Evolutionary conservation across 225 moss, liverwort and hornwort species (phyloP).

Genomic region (Sphagnum contortum): DNA sequence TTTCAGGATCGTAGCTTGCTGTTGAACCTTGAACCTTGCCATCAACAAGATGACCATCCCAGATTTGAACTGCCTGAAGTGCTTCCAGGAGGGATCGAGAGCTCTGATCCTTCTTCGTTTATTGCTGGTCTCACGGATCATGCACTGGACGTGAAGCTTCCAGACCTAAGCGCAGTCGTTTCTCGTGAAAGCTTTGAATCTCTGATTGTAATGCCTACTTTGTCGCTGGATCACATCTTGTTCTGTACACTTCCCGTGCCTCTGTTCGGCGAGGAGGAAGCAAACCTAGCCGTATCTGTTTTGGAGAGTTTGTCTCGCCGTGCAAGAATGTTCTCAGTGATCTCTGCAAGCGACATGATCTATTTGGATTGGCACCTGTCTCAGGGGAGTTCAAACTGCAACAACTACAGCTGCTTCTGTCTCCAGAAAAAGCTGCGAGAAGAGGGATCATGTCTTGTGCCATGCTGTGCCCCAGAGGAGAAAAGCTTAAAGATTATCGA

Average conservation of each 20-base stretch:
- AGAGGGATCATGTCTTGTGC: conserved; percentile 12
- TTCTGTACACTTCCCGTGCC: conserved; percentile 33
- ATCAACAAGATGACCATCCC: conserved; percentile 1
- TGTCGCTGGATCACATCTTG: conserved; percentile 29
- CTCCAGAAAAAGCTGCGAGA: conserved; percentile 24
- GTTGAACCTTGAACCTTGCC: background rate
- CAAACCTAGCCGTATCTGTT: conserved; percentile 13
- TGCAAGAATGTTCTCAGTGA: conserved; percentile 10
- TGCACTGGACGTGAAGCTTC: conserved; percentile 14
- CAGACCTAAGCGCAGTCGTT: conserved; percentile 12
- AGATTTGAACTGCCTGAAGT: conserved; percentile 31
- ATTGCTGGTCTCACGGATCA: conserved; percentile 15
- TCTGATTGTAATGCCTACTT: conserved; percentile 27
- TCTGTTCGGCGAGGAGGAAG: conserved; percentile 13
- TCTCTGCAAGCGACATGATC: conserved; percentile 37
- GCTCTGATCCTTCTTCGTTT: conserved; percentile 15
- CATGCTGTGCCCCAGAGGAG: conserved; percentile 7
- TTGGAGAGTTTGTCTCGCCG: conserved; percentile 11
- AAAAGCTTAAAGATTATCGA: conserved; percentile 5
- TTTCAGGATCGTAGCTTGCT: too few relatives aligned
- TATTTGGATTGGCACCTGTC: conserved; percentile 57
- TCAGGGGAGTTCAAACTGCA: conserved; percentile 34
- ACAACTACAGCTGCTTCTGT: conserved; percentile 35
- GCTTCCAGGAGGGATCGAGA: conserved; percentile 8
- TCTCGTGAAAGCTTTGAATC: conserved; percentile 15